Evolutionary conservation across 1,139 yeast genomes (phyloP).

Genomic region (Waltiozyma sp.): DNA sequence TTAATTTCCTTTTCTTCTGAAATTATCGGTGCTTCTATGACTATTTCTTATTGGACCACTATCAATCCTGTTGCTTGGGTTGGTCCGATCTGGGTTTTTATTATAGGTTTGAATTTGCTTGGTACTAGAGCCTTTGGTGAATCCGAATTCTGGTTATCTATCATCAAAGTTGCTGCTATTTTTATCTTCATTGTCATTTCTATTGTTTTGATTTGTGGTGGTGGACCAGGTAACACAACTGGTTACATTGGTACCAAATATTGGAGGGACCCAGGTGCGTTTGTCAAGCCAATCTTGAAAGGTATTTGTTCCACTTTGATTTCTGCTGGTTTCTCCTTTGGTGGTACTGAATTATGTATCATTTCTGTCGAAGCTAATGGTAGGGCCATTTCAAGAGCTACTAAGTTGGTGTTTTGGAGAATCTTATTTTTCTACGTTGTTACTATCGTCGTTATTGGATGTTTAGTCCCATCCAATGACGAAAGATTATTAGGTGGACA

Average conservation of each 20-base stretch:
- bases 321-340: constrained; percentile 67
- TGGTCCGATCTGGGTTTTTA: constrained; percentile 38
- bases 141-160: constrained; percentile 46
- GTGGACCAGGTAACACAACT: constrained; percentile 30
- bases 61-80: constrained; percentile 65
- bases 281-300: constrained; percentile 45
- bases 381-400: constrained; percentile 58
- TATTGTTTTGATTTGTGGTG: constrained; percentile 52
- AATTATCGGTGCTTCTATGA: constrained; percentile 68
- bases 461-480: constrained; percentile 45
- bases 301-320: constrained; percentile 53
- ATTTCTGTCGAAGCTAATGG: constrained; percentile 69
- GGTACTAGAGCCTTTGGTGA: constrained; percentile 66
- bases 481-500: constrained; percentile 30
- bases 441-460: constrained; percentile 48
- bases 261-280: constrained; percentile 56
- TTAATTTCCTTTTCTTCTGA: constrained; percentile 78
- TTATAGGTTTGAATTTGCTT: constrained; percentile 38
- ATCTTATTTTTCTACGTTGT: constrained; percentile 62
- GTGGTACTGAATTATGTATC: constrained; percentile 66
- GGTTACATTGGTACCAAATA: constrained; percentile 56
- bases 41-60: constrained; percentile 62
- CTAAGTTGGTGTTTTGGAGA: constrained; percentile 55
- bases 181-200: constrained; percentile 55
- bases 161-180: constrained; percentile 47